phyloP scores from a whole-genome alignment of 2,329 filamentous ascomycete genomes.

The Phyllosticta capitalensis region DNA sequence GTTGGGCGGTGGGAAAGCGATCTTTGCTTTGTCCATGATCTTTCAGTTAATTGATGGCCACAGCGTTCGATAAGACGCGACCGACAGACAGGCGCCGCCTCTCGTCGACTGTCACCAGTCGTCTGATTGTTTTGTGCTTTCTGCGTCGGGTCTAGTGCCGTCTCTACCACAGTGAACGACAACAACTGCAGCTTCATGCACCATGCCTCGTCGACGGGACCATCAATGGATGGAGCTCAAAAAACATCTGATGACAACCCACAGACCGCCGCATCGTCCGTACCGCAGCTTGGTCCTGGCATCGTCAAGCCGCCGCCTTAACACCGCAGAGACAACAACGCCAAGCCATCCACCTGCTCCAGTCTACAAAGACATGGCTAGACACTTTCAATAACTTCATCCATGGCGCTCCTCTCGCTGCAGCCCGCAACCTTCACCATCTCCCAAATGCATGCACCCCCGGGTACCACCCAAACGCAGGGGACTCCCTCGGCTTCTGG shows the following conservation, averaged over 20 bases:
- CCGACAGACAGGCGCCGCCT: too few species aligned
- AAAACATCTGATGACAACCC: neutral
- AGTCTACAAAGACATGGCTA: neutral
- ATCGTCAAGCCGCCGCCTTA: neutral
- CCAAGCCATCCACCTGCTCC: too few species aligned
- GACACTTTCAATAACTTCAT: neutral
- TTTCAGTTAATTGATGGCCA: slow-evolving; percentile 8
- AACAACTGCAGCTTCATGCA: too few species aligned
- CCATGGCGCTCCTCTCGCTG: neutral
- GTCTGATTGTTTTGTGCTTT: neutral
- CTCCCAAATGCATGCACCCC: neutral
- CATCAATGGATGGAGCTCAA: too few species aligned
- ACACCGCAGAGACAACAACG: neutral
- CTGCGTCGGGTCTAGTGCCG: neutral
- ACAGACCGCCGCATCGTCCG: neutral
- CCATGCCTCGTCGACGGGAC: too few species aligned
- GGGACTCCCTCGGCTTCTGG: neutral
- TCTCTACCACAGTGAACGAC: too few species aligned
- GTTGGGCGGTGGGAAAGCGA: neutral
- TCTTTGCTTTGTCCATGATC: slow-evolving; percentile 8
- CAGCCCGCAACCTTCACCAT: too few species aligned
- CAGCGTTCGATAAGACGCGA: neutral
- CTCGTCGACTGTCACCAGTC: too few species aligned
- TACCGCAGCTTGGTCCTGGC: neutral
- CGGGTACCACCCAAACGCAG: neutral